Percentiles rank a stretch among this genome's conserved stretches.
These are phyloP conservation scores for Globisporangium nagaii DNA, from an alignment of 352 stramenopile species.

Conservation along the genomic window DNA sequence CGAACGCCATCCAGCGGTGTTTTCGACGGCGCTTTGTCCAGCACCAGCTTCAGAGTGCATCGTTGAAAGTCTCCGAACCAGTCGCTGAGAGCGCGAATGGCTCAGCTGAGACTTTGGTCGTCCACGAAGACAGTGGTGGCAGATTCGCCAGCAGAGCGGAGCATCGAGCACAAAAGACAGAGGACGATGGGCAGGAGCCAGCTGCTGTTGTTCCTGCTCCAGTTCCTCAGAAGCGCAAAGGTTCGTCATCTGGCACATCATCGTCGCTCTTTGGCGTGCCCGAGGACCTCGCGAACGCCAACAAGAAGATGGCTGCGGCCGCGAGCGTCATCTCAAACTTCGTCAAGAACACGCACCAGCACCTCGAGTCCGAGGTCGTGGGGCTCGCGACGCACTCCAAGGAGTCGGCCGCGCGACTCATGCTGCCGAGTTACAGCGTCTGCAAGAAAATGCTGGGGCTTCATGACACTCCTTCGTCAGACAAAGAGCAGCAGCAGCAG, in stretches of 20 bases:
- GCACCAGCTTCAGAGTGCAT: background rate
- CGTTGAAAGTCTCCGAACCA: background rate
- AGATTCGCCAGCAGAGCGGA: background rate
- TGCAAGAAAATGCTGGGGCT: constrained; percentile 26
- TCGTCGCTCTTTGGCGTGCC: constrained; percentile 9
- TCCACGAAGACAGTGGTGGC: background rate
- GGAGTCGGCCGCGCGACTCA: constrained; percentile 28
- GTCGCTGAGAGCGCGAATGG: background rate
- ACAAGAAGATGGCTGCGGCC: constrained; percentile 21
- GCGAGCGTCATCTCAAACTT: constrained; percentile 29
- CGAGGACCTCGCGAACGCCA: constrained; percentile 19
- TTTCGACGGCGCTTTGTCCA: constrained; percentile 5
- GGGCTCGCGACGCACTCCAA: constrained; percentile 30
- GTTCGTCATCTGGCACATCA: background rate
- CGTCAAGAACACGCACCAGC: constrained; percentile 33
- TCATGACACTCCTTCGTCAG: background rate
- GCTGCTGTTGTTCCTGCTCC: background rate
- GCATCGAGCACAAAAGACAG: background rate
- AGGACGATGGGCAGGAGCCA: background rate
- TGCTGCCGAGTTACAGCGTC: constrained; percentile 27
- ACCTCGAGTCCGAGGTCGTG: constrained; percentile 31
- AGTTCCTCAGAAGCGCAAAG: background rate
- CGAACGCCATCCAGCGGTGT: constrained; percentile 14
- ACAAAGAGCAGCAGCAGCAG: too few relatives aligned
- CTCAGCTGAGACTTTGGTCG: background rate